These are phyloP conservation scores for Blastobotrys americana DNA, from an alignment of 805 yeast species.

Conservation along the genomic window DNA sequence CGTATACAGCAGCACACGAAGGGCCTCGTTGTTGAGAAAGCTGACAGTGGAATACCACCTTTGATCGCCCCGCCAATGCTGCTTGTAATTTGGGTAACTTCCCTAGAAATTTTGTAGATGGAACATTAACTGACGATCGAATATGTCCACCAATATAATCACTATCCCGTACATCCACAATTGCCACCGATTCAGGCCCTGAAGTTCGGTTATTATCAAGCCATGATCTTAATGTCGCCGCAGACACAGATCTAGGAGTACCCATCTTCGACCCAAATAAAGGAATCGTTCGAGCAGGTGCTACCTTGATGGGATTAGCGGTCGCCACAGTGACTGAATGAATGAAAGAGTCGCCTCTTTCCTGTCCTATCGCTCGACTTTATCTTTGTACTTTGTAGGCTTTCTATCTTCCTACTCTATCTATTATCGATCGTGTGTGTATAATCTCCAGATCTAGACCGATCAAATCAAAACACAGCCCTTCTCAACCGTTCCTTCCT, in stretches of 20 bases:
- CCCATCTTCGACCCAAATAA: slow-evolving; percentile 1
- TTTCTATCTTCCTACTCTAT: no score
- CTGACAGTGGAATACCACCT: slow-evolving; percentile 84
- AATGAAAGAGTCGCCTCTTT: no score
- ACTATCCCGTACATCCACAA: slow-evolving; percentile 80
- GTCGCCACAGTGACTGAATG: slow-evolving; percentile 1
- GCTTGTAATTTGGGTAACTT: slow-evolving; percentile 35
- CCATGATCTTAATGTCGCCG: slow-evolving; percentile 27
- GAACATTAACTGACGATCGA: slow-evolving; percentile 46
- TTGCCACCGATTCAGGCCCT: slow-evolving; percentile 27
- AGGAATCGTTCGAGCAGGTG: background rate
- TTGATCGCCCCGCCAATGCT: slow-evolving; percentile 34
- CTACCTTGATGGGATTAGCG: slow-evolving; percentile 2
- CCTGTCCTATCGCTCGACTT: no score
- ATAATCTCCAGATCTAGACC: no score
- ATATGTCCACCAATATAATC: slow-evolving; percentile 77
- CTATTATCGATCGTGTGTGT: no score
- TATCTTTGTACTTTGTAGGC: no score
- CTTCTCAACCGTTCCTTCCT: no score
- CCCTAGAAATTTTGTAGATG: slow-evolving; percentile 41
- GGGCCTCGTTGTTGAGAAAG: slow-evolving; percentile 92
- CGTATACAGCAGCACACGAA: slow-evolving; percentile 60
- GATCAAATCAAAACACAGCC: no score
- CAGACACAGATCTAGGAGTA: slow-evolving; percentile 16
- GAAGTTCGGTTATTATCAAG: slow-evolving; percentile 11